These are phyloP conservation scores for Pleurostoma richardsiae DNA, from an alignment of 2,329 filamentous ascomycete genomes.

Conservation along the genomic window DNA sequence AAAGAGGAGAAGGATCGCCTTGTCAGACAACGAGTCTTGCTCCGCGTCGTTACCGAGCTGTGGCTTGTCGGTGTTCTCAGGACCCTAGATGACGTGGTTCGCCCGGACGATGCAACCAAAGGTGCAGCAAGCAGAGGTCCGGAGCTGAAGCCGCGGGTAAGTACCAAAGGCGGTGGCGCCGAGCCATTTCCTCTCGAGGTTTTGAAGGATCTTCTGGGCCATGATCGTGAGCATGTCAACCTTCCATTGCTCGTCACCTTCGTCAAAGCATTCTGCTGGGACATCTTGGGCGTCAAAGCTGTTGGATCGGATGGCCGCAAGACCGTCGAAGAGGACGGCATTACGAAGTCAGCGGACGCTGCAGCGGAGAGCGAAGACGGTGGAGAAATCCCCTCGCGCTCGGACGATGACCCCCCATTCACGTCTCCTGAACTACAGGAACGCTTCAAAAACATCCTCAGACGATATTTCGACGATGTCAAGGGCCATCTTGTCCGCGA, in stretches of 20 bases:
- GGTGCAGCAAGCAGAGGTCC: conserved; percentile 58
- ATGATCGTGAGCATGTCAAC: conserved; percentile 90
- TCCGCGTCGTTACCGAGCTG: conserved; percentile 89
- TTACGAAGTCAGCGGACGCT: conserved; percentile 40
- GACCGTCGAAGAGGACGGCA: conserved; percentile 75
- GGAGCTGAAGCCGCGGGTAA: conserved; percentile 50
- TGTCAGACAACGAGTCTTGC: conserved; percentile 74
- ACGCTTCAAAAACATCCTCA: conserved; percentile 80
- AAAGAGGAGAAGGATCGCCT: conserved; percentile 94
- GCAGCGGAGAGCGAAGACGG: conserved; percentile 43
- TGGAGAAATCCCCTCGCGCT: conserved; percentile 28
- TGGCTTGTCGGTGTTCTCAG: conserved; percentile 89
- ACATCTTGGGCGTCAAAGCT: conserved; percentile 77
- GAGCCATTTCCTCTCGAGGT: conserved; percentile 97
- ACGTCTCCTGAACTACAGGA: conserved; percentile 73
- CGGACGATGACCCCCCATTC: conserved; percentile 63
- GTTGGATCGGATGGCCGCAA: conserved; percentile 74
- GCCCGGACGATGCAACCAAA: conserved; percentile 59
- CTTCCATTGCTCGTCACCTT: conserved; percentile 89
- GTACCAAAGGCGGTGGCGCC: conserved; percentile 58
- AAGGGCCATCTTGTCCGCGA: conserved; percentile 85
- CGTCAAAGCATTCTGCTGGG: conserved; percentile 95
- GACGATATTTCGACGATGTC: conserved; percentile 87
- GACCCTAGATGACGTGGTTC: conserved; percentile 66
- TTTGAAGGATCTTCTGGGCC: conserved; percentile 90